These are phyloP conservation scores for Hanseniaspora lindneri DNA, from an alignment of 805 yeast genomes.

Conservation along the genomic window DNA sequence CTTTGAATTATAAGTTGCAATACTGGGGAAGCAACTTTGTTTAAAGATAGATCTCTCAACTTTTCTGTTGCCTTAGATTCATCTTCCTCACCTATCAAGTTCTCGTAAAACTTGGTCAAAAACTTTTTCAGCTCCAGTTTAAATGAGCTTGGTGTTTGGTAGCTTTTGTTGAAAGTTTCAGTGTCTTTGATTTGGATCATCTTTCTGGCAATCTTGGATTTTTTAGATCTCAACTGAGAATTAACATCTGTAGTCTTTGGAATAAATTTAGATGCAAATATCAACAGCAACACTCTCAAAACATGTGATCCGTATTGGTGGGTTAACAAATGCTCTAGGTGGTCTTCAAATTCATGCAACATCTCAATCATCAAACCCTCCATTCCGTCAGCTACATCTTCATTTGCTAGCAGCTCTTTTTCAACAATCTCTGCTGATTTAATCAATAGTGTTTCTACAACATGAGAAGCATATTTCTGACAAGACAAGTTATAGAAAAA, in stretches of 20 bases:
- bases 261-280: conserved; percentile 64
- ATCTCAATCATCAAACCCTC: conserved; percentile 54
- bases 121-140: conserved; percentile 46
- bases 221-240: conserved; percentile 69
- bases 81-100: conserved; percentile 25
- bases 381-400: conserved; percentile 40
- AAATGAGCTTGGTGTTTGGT: conserved; percentile 60
- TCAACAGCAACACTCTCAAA: conserved; percentile 55
- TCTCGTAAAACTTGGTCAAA: conserved; percentile 32
- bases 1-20: conserved; percentile 63
- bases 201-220: conserved; percentile 78
- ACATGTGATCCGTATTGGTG: conserved; percentile 88
- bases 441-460: conserved; percentile 72
- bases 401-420: conserved; percentile 44
- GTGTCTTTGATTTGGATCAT: conserved; percentile 80
- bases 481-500: conserved; percentile 64
- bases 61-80: conserved; percentile 31
- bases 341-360: conserved; percentile 55
- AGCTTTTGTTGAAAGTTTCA: conserved; percentile 54
- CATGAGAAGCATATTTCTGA: conserved; percentile 90
- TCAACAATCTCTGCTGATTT: conserved; percentile 65
- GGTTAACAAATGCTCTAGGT: conserved; percentile 44
- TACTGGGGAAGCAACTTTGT: conserved; percentile 79
- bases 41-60: conserved; percentile 64
- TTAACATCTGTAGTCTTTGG: conserved; percentile 60